Conservation (phyloP, 2,329 filamentous ascomycete species). For the Colletotrichum lini region DNA sequence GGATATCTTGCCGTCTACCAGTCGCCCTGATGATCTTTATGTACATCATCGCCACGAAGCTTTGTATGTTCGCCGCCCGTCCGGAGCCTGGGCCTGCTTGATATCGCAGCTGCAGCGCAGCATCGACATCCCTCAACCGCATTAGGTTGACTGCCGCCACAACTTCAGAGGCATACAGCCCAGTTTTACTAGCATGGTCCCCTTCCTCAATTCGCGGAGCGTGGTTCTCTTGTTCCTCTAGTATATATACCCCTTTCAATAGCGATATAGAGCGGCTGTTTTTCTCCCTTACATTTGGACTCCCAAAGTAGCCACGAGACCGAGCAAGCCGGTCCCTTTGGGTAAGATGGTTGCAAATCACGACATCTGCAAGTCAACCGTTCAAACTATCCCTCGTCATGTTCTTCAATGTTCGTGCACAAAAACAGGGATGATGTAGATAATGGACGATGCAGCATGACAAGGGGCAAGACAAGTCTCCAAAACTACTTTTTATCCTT, state of each 20-base stretch:
- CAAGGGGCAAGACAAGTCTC: too few relatives aligned
- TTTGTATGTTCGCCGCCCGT: neutral
- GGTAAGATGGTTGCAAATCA: neutral
- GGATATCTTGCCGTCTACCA: conserved; percentile 63
- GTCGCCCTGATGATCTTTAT: conserved; percentile 7
- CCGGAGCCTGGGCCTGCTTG: neutral
- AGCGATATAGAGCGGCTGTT: conserved; percentile 7
- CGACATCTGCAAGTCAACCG: neutral
- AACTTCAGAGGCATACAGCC: neutral
- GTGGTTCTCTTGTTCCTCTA: neutral
- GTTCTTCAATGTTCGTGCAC: too few relatives aligned
- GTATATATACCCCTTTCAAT: conserved; percentile 10
- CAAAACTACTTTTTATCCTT: too few relatives aligned
- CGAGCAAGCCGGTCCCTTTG: neutral
- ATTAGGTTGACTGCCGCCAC: neutral
- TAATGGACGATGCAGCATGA: too few relatives aligned
- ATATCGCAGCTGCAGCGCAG: neutral
- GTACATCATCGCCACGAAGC: neutral
- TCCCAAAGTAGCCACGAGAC: neutral
- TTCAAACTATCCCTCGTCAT: neutral
- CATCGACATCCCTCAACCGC: neutral
- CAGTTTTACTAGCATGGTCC: neutral
- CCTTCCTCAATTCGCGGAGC: neutral
- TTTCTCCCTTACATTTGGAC: neutral
- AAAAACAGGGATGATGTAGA: too few relatives aligned